Percentiles rank a stretch among this genome's conserved stretches.
phyloP scores from a whole-genome alignment of 305 asterid genomes.

The Lippia alba region DNA sequence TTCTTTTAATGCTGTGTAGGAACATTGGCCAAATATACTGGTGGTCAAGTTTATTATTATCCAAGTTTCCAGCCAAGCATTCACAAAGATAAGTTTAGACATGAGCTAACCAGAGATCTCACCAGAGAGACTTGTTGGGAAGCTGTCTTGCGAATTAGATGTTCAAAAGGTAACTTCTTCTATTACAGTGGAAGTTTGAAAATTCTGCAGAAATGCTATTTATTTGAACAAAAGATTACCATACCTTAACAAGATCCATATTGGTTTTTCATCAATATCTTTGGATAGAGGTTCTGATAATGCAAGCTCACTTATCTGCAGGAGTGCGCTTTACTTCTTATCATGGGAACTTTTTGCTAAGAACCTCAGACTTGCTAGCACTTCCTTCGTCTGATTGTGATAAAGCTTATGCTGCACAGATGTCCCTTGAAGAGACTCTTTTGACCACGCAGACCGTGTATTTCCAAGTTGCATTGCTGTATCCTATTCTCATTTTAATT shows the following conservation, averaged over 20 bases:
- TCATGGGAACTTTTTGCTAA: constrained; percentile 95
- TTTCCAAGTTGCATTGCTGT: constrained; percentile 90
- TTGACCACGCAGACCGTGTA: constrained; percentile 74
- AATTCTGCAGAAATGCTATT: constrained; percentile 13
- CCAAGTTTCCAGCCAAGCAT: constrained; percentile 67
- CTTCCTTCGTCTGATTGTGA: constrained; percentile 95
- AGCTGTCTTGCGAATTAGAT: constrained; percentile 90
- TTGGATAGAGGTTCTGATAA: constrained; percentile 29
- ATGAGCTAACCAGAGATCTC: constrained; percentile 86
- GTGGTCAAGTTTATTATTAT: constrained; percentile 85
- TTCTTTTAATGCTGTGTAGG: constrained; percentile 51
- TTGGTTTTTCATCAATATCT: constrained; percentile 13
- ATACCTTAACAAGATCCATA: neutral
- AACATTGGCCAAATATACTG: constrained; percentile 90
- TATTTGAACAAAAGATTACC: neutral
- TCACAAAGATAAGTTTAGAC: constrained; percentile 68
- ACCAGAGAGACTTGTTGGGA: constrained; percentile 97
- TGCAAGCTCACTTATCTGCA: constrained; percentile 37
- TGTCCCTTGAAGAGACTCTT: constrained; percentile 84
- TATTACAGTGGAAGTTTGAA: constrained; percentile 20
- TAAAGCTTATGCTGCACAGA: constrained; percentile 91
- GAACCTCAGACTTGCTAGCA: constrained; percentile 88
- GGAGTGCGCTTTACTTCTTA: constrained; percentile 91
- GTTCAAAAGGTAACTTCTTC: constrained; percentile 74
- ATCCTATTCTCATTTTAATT: constrained; percentile 56